Evolutionary conservation across 306 rosid species (phyloP), one percentile per base, ranked within the genome.

Genomic region (Casuarina glauca): DNA sequence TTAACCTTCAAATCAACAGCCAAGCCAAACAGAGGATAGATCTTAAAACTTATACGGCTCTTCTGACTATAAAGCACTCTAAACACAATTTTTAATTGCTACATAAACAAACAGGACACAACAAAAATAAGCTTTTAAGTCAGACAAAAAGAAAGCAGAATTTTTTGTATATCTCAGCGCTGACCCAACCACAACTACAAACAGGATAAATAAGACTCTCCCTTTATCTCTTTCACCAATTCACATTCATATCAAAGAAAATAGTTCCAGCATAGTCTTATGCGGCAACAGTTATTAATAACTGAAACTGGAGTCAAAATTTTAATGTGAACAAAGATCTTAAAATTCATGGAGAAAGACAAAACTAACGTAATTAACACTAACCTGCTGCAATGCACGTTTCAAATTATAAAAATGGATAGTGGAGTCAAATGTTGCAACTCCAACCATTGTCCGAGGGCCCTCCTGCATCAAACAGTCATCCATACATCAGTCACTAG

Each of bases 381-480:
- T 77, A 76, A 95, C 99, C 99, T 95, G 98, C 84, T 95, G 97
- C 80, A 90, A 78, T 38, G 91, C 97, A 75, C 97, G 96, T 87
- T 95, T 95, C 87, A 95, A 81, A 80, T 90, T 95, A 87, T 95
- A 93, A 84, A 95, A 95, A 77, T 95, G 99, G 86, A 95, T 88
- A 19, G 99, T 93, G 16, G 93, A 91, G 82, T 95, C 99, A 88
- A 95, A 95, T 11, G 99, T 93, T 62, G 99, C 98, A 63, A 95
- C 80, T 75, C 99, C 99, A 53, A 95, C 98, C 78, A 78, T 74
- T 73, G 99, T 95, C 42, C 86, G 89, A 79, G 97, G 97, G 79
- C 97, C 96, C 83, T 95, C 97, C 99, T 95, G 93, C 69, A 88
- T 70, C 62, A 86, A 75, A 52, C 9, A 52, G 36, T 53, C 17